Percentiles rank a stretch among this genome's conserved stretches.
These are phyloP conservation scores for Tetrahymena elliotti DNA, from an alignment of 73 alveolate genomes.

Conservation along the genomic window DNA sequence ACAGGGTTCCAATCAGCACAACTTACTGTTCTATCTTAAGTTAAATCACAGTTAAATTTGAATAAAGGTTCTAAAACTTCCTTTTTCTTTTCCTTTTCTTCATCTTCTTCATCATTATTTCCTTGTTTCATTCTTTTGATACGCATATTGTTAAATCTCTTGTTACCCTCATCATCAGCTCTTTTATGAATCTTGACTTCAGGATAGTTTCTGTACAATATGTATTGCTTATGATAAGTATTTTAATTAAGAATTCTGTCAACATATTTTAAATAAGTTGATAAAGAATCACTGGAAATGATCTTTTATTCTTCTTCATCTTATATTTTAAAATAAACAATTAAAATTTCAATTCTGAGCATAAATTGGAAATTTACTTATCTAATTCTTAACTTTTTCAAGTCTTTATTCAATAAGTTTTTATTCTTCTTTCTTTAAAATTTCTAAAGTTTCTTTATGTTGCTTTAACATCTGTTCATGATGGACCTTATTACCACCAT, in stretches of 20 bases:
- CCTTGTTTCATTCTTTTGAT: slow-evolving; percentile 53
- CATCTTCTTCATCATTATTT: slow-evolving; percentile 70
- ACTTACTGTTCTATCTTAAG: slow-evolving; percentile 73
- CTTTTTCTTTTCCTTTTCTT: slow-evolving; percentile 64
- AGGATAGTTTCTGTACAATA: slow-evolving; percentile 92
- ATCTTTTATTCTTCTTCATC: slow-evolving; percentile 37
- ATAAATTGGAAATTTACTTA: not conserved
- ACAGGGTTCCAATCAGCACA: slow-evolving; percentile 90
- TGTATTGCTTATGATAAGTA: slow-evolving; percentile 87
- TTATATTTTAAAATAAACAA: slow-evolving; percentile 2
- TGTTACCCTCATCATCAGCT: slow-evolving; percentile 50
- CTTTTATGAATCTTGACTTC: slow-evolving; percentile 67
- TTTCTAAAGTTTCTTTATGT: slow-evolving; percentile 12
- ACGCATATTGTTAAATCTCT: slow-evolving; percentile 46
- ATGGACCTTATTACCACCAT: slow-evolving; percentile 29
- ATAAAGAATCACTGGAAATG: slow-evolving; percentile 19
- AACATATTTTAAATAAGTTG: slow-evolving; percentile 53
- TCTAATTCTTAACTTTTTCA: not conserved
- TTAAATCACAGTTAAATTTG: slow-evolving; percentile 73
- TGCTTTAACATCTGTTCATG: slow-evolving; percentile 8
- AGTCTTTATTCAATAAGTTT: slow-evolving; percentile 9
- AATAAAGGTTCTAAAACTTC: slow-evolving; percentile 66
- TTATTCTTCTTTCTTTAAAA: slow-evolving; percentile 15
- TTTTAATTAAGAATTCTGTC: slow-evolving; percentile 94
- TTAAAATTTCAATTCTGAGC: not conserved